Conservation (phyloP, 306 rosid species). For the Arachis stenosperma region DNA sequence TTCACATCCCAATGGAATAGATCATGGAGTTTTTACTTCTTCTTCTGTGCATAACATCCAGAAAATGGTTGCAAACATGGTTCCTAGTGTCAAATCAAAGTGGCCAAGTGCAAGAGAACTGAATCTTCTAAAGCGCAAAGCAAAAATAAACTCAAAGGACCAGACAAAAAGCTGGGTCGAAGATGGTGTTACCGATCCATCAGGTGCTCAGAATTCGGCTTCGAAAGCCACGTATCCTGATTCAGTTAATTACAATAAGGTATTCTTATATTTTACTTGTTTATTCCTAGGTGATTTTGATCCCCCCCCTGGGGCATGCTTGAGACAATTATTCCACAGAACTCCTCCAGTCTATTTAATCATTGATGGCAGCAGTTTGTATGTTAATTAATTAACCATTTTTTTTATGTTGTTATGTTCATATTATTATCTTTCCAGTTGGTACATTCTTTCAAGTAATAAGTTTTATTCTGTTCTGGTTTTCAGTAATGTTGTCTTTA, state of each 20-base stretch:
- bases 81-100: slow-evolving; percentile 78
- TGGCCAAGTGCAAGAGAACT: slow-evolving; percentile 95
- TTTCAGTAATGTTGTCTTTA: slow-evolving; percentile 13
- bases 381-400: slow-evolving; percentile 3
- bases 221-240: slow-evolving; percentile 63
- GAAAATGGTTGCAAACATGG: slow-evolving; percentile 87
- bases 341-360: slow-evolving; percentile 14
- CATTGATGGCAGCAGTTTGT: slow-evolving; percentile 24
- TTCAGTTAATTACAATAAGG: slow-evolving; percentile 63
- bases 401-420: background rate
- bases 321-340: slow-evolving; percentile 13
- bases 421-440: slow-evolving; percentile 4
- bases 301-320: slow-evolving; percentile 19
- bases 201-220: slow-evolving; percentile 56
- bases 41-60: slow-evolving; percentile 77
- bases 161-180: slow-evolving; percentile 84
- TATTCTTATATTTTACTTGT: slow-evolving; percentile 38
- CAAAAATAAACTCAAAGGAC: slow-evolving; percentile 87
- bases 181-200: slow-evolving; percentile 71
- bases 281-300: slow-evolving; percentile 24
- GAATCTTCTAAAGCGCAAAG: slow-evolving; percentile 94
- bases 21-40: slow-evolving; percentile 69
- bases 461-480: slow-evolving; percentile 18
- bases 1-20: slow-evolving; percentile 65
- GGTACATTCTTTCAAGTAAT: slow-evolving; percentile 20